Evolutionary conservation across 192 early-diverging fungal species (phyloP).

Genomic region (Coemansia sp.): DNA sequence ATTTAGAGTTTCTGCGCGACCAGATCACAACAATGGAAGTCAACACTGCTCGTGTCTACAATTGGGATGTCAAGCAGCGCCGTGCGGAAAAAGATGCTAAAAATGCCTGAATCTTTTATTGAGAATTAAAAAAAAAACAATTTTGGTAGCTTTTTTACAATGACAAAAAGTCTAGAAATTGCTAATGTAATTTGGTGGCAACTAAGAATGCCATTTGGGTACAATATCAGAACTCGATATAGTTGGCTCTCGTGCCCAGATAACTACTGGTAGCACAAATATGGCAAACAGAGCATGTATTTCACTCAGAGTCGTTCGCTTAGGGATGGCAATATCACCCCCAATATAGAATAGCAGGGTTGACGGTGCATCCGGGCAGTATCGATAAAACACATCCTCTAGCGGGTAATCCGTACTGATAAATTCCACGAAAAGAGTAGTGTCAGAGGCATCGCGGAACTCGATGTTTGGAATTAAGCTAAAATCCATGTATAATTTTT

Average conservation of each 20-base stretch:
- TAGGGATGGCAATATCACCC: slow-evolving; percentile 31
- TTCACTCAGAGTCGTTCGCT: slow-evolving; percentile 12
- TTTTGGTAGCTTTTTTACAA: not conserved
- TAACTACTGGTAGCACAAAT: slow-evolving; percentile 18
- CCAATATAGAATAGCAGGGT: slow-evolving; percentile 37
- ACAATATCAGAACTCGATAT: slow-evolving; percentile 3
- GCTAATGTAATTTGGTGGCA: not conserved
- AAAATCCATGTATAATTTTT: no score
- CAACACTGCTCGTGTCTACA: slow-evolving; percentile 94
- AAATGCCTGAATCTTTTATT: slow-evolving; percentile 1
- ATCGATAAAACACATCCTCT: slow-evolving; percentile 44
- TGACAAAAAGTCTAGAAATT: not conserved
- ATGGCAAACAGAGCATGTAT: slow-evolving; percentile 16
- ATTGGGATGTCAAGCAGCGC: slow-evolving; percentile 95
- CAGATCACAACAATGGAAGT: slow-evolving; percentile 99
- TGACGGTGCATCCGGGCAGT: slow-evolving; percentile 37
- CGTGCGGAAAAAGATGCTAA: slow-evolving; percentile 20
- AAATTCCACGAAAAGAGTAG: slow-evolving; percentile 32
- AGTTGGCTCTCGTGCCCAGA: slow-evolving; percentile 34
- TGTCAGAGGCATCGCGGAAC: slow-evolving; percentile 41
- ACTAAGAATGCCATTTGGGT: slow-evolving; percentile 26
- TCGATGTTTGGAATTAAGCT: slow-evolving; percentile 21
- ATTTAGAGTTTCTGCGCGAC: slow-evolving; percentile 89
- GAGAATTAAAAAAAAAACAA: not conserved
- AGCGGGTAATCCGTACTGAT: slow-evolving; percentile 38